A percentile compares a stretch with the other conserved stretches of the same genome.
Evolutionary conservation across 2,329 filamentous ascomycete genomes (phyloP).

Genomic region (Sporothrix dimorphospora): DNA sequence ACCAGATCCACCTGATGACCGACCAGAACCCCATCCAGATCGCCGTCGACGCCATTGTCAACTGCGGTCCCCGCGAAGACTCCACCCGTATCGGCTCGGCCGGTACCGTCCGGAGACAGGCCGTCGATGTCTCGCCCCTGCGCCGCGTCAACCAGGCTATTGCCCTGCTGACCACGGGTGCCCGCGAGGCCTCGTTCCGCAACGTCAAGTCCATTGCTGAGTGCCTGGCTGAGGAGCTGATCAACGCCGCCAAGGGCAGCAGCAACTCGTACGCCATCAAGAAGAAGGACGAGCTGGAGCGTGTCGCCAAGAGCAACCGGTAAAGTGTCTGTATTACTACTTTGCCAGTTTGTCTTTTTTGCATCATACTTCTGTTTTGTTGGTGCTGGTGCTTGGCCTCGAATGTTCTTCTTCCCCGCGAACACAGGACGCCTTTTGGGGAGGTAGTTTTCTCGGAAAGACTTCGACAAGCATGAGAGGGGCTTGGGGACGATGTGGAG

Average conservation of each 20-base stretch:
- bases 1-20: conserved; percentile 99
- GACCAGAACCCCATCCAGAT: conserved; percentile 99
- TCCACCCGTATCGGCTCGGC: conserved; percentile 99
- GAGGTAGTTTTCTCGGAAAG: not conserved
- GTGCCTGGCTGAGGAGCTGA: conserved; percentile 99
- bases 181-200: conserved; percentile 97
- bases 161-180: conserved; percentile 97
- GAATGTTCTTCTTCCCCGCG: not conserved
- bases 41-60: conserved; percentile 98
- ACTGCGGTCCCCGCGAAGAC: conserved; percentile 99
- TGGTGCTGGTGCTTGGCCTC: conserved; percentile 10
- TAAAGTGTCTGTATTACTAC: conserved; percentile 62
- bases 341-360: conserved; percentile 1
- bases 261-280: conserved; percentile 99
- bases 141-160: conserved; percentile 99
- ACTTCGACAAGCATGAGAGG: not conserved
- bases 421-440: not conserved
- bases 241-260: conserved; percentile 99
- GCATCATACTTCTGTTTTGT: conserved; percentile 15
- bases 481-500: not conserved
- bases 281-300: conserved; percentile 99
- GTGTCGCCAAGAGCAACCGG: conserved; percentile 99
- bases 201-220: conserved; percentile 99
- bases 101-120: conserved; percentile 99
- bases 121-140: conserved; percentile 99